Conservation (phyloP, 768 basidiomycete genomes). For the Suillus tomentosus region DNA sequence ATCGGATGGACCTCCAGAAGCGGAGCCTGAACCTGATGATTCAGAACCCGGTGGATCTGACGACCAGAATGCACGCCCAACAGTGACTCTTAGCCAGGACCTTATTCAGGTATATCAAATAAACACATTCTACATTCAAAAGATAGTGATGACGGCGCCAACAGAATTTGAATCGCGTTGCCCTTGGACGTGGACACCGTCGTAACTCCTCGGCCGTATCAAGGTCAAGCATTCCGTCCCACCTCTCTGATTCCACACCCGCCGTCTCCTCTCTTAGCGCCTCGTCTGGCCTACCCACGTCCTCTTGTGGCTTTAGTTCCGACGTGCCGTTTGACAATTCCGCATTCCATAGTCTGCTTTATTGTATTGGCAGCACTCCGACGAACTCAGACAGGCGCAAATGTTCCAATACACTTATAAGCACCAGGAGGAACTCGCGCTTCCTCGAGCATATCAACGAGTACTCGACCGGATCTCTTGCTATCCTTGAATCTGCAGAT, state of each 20-base stretch:
- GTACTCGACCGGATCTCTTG: slow-evolving; percentile 17
- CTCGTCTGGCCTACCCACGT: not conserved
- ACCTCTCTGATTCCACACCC: slow-evolving; percentile 24
- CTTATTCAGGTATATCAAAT: slow-evolving; percentile 28
- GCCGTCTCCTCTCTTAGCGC: slow-evolving; percentile 12
- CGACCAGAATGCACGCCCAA: slow-evolving; percentile 12
- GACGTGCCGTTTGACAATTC: slow-evolving; percentile 26
- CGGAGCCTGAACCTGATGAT: slow-evolving; percentile 18
- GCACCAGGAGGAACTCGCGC: slow-evolving; percentile 13
- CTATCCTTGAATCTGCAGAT: slow-evolving; percentile 6
- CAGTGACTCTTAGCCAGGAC: slow-evolving; percentile 29
- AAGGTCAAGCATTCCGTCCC: slow-evolving; percentile 23
- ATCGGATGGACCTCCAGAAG: slow-evolving; percentile 18
- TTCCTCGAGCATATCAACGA: slow-evolving; percentile 29
- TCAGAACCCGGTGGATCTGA: slow-evolving; percentile 11
- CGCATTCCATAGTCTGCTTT: slow-evolving; percentile 14
- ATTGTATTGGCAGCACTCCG: slow-evolving; percentile 2
- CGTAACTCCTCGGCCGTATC: slow-evolving; percentile 27
- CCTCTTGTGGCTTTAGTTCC: slow-evolving; percentile 9
- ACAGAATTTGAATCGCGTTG: slow-evolving; percentile 26
- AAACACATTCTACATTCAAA: not conserved
- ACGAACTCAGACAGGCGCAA: slow-evolving; percentile 13
- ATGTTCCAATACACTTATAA: slow-evolving; percentile 10
- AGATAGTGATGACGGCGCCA: not conserved
- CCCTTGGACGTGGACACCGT: slow-evolving; percentile 21